Evolutionary conservation across 768 basidiomycete species (phyloP).

Genomic region (Lactifluus pinguis): DNA sequence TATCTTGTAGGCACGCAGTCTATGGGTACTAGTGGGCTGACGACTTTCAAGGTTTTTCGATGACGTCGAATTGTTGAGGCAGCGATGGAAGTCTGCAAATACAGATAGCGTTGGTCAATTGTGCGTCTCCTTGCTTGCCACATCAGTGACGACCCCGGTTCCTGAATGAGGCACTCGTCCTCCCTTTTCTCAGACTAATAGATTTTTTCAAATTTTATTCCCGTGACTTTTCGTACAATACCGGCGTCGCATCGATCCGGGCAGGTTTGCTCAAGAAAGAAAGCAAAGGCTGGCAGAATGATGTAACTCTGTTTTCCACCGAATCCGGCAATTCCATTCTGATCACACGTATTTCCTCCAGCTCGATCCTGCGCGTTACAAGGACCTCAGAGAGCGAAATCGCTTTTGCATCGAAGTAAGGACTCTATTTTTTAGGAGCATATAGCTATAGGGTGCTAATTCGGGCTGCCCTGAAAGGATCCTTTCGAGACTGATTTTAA

Average conservation of each 20-base stretch:
- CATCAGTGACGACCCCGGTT: not conserved
- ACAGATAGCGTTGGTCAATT: slow-evolving; percentile 88
- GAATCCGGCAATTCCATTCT: not conserved
- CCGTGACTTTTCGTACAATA: slow-evolving; percentile 87
- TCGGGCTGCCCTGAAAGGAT: slow-evolving; percentile 45
- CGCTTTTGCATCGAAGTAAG: slow-evolving; percentile 90
- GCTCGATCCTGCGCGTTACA: slow-evolving; percentile 35
- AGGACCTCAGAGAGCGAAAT: slow-evolving; percentile 80
- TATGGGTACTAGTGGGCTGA: not conserved
- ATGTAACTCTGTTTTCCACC: slow-evolving; percentile 25
- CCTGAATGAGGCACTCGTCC: slow-evolving; percentile 1
- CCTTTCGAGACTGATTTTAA: slow-evolving; percentile 97
- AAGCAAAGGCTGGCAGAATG: slow-evolving; percentile 89
- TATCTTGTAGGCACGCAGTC: not conserved
- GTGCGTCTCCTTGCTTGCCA: slow-evolving; percentile 36
- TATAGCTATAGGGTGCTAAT: not conserved
- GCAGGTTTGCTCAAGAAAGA: slow-evolving; percentile 86
- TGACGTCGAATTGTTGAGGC: slow-evolving; percentile 85
- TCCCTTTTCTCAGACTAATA: slow-evolving; percentile 58
- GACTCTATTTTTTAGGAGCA: not conserved
- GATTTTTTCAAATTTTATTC: slow-evolving; percentile 98
- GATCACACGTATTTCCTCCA: not conserved
- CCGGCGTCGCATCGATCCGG: slow-evolving; percentile 85
- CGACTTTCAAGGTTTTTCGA: slow-evolving; percentile 69
- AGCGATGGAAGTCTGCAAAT: slow-evolving; percentile 92